phyloP scores from a whole-genome alignment of 768 basidiomycete genomes.

The Russula brevipes region DNA sequence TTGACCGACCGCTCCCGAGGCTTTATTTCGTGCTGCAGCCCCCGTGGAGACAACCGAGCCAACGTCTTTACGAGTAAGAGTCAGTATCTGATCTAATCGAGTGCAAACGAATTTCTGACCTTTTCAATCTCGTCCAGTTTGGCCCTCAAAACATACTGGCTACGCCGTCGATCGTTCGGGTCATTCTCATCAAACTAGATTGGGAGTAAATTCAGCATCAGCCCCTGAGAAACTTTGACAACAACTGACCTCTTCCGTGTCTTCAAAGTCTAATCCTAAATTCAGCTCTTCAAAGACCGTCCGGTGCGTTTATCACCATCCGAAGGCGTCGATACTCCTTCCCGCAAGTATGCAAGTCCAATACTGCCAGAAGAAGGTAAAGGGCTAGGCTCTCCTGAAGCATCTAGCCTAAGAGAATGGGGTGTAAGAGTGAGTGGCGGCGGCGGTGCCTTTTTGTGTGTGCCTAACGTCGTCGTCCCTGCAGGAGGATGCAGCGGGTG shows the following conservation, averaged over 20 bases:
- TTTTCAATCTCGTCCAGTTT: constrained; percentile 77
- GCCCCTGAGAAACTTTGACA: not conserved
- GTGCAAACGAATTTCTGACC: constrained; percentile 34
- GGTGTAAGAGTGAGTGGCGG: constrained; percentile 45
- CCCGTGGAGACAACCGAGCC: constrained; percentile 60
- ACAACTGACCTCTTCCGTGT: constrained; percentile 35
- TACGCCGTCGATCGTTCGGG: constrained; percentile 67
- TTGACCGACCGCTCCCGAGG: constrained; percentile 7
- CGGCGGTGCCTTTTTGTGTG: constrained; percentile 44
- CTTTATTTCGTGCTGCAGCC: constrained; percentile 26
- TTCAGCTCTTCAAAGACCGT: constrained; percentile 44
- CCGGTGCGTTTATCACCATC: constrained; percentile 42
- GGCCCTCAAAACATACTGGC: constrained; percentile 68
- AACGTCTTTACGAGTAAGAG: constrained; percentile 42
- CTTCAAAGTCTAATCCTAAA: constrained; percentile 40
- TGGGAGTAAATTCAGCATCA: constrained; percentile 22
- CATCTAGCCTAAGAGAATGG: constrained; percentile 28
- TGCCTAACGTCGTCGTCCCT: not conserved
- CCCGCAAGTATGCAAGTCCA: constrained; percentile 44
- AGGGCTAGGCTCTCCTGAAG: constrained; percentile 38
- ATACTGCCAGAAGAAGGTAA: constrained; percentile 35
- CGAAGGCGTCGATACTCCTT: constrained; percentile 28
- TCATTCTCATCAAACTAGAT: constrained; percentile 62
- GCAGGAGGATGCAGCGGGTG: constrained; percentile 34
- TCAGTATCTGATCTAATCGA: constrained; percentile 6